Evolutionary conservation across 2,329 filamentous ascomycete genomes (phyloP).

Genomic region (Claviceps pazoutovae): DNA sequence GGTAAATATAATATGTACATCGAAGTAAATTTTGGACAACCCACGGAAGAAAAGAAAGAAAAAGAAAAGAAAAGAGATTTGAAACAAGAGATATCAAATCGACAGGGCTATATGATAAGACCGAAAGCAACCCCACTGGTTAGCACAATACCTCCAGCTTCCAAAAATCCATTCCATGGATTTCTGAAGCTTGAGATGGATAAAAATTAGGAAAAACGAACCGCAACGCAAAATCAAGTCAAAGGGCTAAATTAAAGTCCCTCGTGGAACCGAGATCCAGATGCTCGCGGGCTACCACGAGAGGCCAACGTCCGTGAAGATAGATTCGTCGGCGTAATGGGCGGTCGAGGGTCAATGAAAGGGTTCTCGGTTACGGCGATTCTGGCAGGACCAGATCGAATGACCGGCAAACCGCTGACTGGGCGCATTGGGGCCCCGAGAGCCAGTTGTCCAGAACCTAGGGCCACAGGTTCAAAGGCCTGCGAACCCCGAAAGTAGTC

Average conservation of each 20-base stretch:
- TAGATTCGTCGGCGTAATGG: constrained; percentile 11
- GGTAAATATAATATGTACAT: constrained; percentile 5
- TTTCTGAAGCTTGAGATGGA: not conserved
- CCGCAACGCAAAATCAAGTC: not conserved
- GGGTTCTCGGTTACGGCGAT: constrained; percentile 45
- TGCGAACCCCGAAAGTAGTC: constrained; percentile 41
- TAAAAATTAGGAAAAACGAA: not conserved
- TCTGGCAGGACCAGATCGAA: constrained; percentile 51
- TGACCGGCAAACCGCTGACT: constrained; percentile 44
- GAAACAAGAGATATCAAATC: not conserved
- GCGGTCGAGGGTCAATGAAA: constrained; percentile 22
- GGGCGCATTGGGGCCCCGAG: constrained; percentile 45
- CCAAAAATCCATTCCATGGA: not conserved
- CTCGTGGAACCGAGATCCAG: constrained; percentile 28
- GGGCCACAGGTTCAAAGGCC: constrained; percentile 24
- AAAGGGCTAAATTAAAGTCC: constrained; percentile 17
- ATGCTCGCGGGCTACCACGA: constrained; percentile 20
- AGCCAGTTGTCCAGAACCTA: constrained; percentile 28
- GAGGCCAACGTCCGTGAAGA: constrained; percentile 23
- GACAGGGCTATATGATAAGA: not conserved
- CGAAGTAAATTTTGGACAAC: not conserved
- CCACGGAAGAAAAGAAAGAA: not conserved
- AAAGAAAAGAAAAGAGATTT: not conserved
- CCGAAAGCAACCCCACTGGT: not conserved
- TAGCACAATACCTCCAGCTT: not conserved